Base-by-base conservation (phyloP, 2,329 filamentous ascomycete genomes). In the Aspergillus pseudonomiae region DNA sequence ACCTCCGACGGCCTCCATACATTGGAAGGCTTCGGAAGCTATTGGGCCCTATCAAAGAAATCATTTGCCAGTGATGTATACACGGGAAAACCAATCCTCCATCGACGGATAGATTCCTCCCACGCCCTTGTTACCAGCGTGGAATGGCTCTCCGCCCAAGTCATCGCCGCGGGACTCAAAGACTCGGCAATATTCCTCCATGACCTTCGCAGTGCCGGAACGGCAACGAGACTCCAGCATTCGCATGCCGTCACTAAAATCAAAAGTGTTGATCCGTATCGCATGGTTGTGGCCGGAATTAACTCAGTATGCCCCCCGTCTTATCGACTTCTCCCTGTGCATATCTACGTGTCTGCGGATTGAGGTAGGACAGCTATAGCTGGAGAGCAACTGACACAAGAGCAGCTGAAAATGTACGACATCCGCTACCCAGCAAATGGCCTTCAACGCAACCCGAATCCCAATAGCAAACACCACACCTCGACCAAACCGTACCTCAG, bases 361-460 rank as follows among this genome's bases (percentile, higher is more conserved):
- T 57, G 32, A 36, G 4, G 10, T 28, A 21, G 30, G 39, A 34
- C 56, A 30, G 14, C 3, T 9, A 48, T 26, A 28, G 3, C 4
- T 9, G 56, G 45, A 45, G 16, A 52, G n/a, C 16, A 21, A 12
- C 36, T 54, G 48, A 63, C 26, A 63, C 21, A 48, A 28, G 19
- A 6, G 43, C 65, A 80, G 78, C 70, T 80, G 24, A 71, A 74
- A 65, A 79, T 80, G 74, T 80, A 80, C 61, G 79, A 80, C 61
- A 70, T 80, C 32, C 78, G 79, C 26, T 79, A 71, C 60, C 67
- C 75, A 2, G 67, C 73, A 2, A 73, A 71, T 41, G 66, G 67
- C 36, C 63, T 74, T 6, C 67, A 76, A 53, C 64, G 60, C 26
- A 71, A 71, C 21, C 73, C 73, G 7, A 72, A 71, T 34, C 74